These are phyloP conservation scores for Lotmaria passim DNA, from an alignment of 208 protist genomes.

Conservation along the genomic window DNA sequence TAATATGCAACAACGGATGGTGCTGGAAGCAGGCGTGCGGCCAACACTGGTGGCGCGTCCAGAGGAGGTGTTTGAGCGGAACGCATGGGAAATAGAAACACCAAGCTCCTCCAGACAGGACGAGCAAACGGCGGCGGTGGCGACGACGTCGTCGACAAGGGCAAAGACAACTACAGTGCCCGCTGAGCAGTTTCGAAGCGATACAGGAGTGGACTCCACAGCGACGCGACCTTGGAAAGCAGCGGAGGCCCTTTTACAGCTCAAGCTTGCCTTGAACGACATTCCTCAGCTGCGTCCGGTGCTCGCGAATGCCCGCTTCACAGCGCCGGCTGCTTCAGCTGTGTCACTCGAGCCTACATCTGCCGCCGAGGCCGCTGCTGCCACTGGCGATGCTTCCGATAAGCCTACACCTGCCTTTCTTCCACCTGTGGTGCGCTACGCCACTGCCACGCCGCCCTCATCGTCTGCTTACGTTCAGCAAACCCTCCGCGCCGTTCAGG, in stretches of 20 bases:
- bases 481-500: not conserved
- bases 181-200: not conserved
- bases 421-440: slow-evolving; percentile 8
- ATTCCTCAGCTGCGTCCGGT: not conserved
- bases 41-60: slow-evolving; percentile 11
- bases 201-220: not conserved
- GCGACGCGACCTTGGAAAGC: not conserved
- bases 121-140: too few relatives aligned
- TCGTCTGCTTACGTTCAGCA: slow-evolving; percentile 1
- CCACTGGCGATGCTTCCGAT: too few relatives aligned
- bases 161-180: not conserved
- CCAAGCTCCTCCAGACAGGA: too few relatives aligned
- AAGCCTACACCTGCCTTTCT: slow-evolving; percentile 1
- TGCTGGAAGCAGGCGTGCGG: slow-evolving; percentile 4
- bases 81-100: not conserved
- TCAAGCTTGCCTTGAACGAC: slow-evolving; percentile 9
- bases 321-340: not conserved
- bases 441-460: not conserved
- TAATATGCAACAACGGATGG: slow-evolving; percentile 9
- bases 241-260: slow-evolving; percentile 14
- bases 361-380: too few relatives aligned
- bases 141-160: not conserved
- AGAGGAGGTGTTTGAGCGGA: slow-evolving; percentile 7
- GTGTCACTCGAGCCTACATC: too few relatives aligned
- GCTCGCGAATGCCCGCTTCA: not conserved